phyloP scores from a whole-genome alignment of 352 stramenopile genomes.

The Phytophthora nicotianae region DNA sequence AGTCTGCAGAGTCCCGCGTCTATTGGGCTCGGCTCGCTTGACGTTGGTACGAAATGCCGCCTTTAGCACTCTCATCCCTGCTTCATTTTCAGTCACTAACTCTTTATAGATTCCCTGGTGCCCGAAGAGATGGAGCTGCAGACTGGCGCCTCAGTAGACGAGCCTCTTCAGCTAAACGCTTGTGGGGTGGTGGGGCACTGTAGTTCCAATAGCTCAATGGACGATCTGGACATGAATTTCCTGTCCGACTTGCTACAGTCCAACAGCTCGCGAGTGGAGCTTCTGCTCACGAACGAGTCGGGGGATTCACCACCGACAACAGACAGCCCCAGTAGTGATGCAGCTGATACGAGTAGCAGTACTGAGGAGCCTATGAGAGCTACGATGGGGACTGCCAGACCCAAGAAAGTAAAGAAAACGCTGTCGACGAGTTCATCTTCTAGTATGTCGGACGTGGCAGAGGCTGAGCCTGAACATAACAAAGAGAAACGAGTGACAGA shows the following conservation, averaged over 20 bases:
- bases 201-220: slow-evolving; percentile 3
- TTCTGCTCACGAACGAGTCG: background rate
- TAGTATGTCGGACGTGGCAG: slow-evolving; percentile 10
- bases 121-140: slow-evolving; percentile 27
- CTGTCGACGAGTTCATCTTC: slow-evolving; percentile 6
- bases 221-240: slow-evolving; percentile 36
- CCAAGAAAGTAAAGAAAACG: slow-evolving; percentile 20
- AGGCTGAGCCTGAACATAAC: slow-evolving; percentile 20
- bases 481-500: slow-evolving; percentile 18
- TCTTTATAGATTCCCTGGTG: slow-evolving; percentile 17
- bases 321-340: slow-evolving; percentile 11
- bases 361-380: background rate
- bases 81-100: slow-evolving; percentile 3
- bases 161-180: slow-evolving; percentile 17
- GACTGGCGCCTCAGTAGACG: slow-evolving; percentile 4
- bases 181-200: slow-evolving; percentile 7
- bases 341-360: slow-evolving; percentile 8
- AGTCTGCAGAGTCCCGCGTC: background rate
- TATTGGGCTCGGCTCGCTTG: slow-evolving; percentile 1
- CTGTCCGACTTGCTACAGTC: slow-evolving; percentile 30
- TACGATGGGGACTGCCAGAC: background rate
- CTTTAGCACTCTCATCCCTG: background rate
- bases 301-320: slow-evolving; percentile 3
- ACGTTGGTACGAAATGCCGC: slow-evolving; percentile 15
- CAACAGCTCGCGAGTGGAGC: slow-evolving; percentile 7